phyloP scores from a whole-genome alignment of 2,329 filamentous ascomycete species.

The Aureobasidium musti region DNA sequence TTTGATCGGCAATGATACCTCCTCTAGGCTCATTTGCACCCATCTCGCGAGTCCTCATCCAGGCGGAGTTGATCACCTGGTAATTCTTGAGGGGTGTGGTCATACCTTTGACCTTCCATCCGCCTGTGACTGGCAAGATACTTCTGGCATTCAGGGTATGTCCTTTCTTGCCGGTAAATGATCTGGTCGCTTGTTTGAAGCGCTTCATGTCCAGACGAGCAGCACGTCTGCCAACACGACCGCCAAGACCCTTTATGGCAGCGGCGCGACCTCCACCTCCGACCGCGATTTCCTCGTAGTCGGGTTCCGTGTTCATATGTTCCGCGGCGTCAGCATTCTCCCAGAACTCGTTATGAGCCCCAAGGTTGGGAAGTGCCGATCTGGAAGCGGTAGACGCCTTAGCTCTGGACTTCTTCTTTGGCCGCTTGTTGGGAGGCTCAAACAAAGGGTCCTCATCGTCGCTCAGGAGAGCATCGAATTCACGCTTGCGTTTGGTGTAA shows the following conservation, averaged over 20 bases:
- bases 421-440: background rate
- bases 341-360: background rate
- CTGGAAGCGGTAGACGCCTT: background rate
- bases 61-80: conserved; percentile 56
- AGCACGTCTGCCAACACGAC: background rate
- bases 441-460: background rate
- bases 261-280: background rate
- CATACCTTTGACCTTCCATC: conserved; percentile 55
- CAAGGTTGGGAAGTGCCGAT: background rate
- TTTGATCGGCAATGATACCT: conserved; percentile 48
- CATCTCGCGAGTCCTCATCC: conserved; percentile 58
- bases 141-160: background rate
- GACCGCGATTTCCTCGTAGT: background rate
- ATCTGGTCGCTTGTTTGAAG: conserved; percentile 45
- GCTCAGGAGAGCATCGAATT: background rate
- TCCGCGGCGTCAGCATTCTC: background rate
- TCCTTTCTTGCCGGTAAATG: conserved; percentile 45
- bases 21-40: conserved; percentile 40
- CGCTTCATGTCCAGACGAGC: background rate
- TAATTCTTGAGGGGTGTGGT: conserved; percentile 49
- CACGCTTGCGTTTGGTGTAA: background rate
- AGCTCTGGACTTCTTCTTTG: background rate
- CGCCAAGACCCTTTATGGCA: background rate
- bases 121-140: conserved; percentile 40
- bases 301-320: background rate